Conservation (phyloP, 345 rosid genomes). For the Eucalyptus viminalis region DNA sequence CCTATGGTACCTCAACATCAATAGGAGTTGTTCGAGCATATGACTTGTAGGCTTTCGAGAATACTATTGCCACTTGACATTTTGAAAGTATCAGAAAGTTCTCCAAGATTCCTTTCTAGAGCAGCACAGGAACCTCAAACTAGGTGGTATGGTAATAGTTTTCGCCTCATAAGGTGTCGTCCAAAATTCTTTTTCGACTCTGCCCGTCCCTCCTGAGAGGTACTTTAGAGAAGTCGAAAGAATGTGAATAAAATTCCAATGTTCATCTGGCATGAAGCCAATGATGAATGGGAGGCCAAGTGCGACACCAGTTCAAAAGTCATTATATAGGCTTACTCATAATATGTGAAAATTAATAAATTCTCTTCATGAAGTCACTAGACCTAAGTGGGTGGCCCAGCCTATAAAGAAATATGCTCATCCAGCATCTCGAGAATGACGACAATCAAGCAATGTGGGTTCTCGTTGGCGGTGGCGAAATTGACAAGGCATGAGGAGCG, state of each 20-base stretch:
- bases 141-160: not conserved
- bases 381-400: not conserved
- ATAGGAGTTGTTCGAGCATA: not conserved
- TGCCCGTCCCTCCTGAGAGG: not conserved
- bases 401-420: not conserved
- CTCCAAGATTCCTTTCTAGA: not conserved
- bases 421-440: accelerated
- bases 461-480: not conserved
- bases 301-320: not conserved
- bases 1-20: not conserved
- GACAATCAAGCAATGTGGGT: not conserved
- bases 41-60: not conserved
- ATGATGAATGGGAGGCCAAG: not conserved
- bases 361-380: not conserved
- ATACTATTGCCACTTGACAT: not conserved
- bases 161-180: not conserved
- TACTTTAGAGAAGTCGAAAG: not conserved
- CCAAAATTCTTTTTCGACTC: not conserved
- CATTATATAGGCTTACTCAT: not conserved
- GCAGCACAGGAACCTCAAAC: not conserved
- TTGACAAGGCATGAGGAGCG: not conserved
- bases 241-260: not conserved
- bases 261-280: not conserved
- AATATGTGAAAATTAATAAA: not conserved
- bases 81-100: not conserved